These are phyloP conservation scores for Chaetomium fimeti DNA, from an alignment of 495 filamentous ascomycete genomes.

Conservation along the genomic window DNA sequence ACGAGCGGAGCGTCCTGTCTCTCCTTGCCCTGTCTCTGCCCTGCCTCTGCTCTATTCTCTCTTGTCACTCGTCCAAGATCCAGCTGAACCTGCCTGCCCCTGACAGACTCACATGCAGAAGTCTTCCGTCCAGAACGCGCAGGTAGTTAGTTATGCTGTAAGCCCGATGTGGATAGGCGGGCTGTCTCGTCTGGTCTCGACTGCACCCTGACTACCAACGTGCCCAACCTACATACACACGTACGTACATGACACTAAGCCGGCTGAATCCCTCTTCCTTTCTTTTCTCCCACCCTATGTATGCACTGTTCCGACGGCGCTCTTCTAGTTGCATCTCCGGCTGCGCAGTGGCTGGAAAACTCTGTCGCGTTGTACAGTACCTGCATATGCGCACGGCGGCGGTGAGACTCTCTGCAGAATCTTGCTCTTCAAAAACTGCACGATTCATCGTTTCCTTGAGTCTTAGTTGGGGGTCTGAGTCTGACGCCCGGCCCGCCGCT, in stretches of 20 bases:
- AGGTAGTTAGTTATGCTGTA: neutral
- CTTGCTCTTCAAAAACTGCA: neutral
- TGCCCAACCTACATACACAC: too few relatives aligned
- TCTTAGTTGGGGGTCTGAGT: neutral
- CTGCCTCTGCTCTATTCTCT: neutral
- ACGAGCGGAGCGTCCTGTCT: neutral
- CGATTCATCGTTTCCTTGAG: neutral
- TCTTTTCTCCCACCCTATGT: neutral
- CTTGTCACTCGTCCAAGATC: neutral
- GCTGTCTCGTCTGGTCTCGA: neutral
- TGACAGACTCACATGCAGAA: neutral
- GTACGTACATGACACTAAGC: too few relatives aligned
- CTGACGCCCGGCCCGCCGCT: neutral
- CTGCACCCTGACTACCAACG: neutral
- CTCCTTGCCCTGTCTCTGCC: neutral
- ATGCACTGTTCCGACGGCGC: neutral
- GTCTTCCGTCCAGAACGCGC: neutral
- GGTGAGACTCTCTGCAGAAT: slow-evolving; percentile 6
- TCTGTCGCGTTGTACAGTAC: neutral
- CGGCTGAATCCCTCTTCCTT: too few relatives aligned
- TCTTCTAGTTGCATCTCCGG: neutral
- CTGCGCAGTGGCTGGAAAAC: neutral
- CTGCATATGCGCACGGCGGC: slow-evolving; percentile 3
- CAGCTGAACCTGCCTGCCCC: neutral
- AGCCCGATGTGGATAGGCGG: neutral